Base-by-base conservation (phyloP, 2,329 filamentous ascomycete genomes). In the Penicillium paneum region DNA sequence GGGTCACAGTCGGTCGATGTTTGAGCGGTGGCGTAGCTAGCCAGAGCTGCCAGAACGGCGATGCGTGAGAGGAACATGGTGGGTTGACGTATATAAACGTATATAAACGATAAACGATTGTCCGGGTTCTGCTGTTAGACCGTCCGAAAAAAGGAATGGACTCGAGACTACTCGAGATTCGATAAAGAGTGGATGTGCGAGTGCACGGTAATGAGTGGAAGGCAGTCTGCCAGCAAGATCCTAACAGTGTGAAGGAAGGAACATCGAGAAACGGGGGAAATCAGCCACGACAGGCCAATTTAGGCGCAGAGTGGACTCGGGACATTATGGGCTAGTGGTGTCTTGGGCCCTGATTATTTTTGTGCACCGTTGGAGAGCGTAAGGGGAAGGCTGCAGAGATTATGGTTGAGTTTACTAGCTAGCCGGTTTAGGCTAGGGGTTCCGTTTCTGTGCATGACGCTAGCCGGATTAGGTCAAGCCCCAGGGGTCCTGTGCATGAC, bases 1-100 rank as follows among this genome's bases (percentile, higher is more conserved):
- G 93, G 92, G 68, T 95, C 86, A 78, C 92, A 97, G 39, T 80
- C 72, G 8, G 89, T 91, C 52, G 75, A 84, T 31, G 91, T 91
- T 72, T 97, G 93, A 45, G 88, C 91, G 21, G 61, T 49, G 29
- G 67, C 71, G 8, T 65, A 65, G 44, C 59, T 60, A 50, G 70
- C 59, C 41, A 68, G 52, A 52, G 65, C 64, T 48, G 66, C 58
- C 42, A 70, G 42, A n/a, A 70, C 55, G 56, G 65, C 64, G 21
- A 70, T 32, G 8, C 62, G 49, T 17, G 61, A 61, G 55, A 70
- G 55, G 52, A 57, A 63, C 69, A 71, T 71, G 36, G 15, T 3
- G 26, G 8, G n/a, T 2, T 31, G 45, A n/a, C 59, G 47, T 44
- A 47, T n/a, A 19, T 39, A 34, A 32, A 43, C 13, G 29, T n/a